Evolutionary conservation across 1,139 yeast species (phyloP).

Genomic region (Yamadazyma diddensiae): DNA sequence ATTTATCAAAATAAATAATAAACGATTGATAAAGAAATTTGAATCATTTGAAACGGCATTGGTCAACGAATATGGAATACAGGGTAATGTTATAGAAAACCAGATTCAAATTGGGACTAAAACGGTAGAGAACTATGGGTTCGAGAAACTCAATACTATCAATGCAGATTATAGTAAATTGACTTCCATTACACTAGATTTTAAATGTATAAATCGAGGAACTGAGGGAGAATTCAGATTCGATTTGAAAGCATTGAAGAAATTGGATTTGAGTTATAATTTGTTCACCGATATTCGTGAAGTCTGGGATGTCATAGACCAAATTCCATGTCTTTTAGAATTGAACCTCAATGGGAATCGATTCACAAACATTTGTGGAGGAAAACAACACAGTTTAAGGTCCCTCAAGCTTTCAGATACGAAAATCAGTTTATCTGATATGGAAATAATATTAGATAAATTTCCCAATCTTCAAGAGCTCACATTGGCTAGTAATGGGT

Average conservation of each 20-base stretch:
- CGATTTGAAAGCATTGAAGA: constrained; percentile 19
- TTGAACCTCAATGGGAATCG: constrained; percentile 66
- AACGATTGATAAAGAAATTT: constrained; percentile 23
- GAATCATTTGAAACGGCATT: constrained; percentile 48
- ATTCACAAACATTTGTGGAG: constrained; percentile 29
- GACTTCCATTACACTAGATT: constrained; percentile 48
- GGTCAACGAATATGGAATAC: constrained; percentile 43
- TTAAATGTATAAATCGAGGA: constrained; percentile 19
- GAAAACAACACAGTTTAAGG: constrained; percentile 14
- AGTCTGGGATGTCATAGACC: constrained; percentile 34
- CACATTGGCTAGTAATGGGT: constrained; percentile 47
- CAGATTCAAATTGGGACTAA: constrained; percentile 52
- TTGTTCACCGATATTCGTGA: constrained; percentile 42
- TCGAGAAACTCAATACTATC: constrained; percentile 48
- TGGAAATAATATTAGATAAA: constrained; percentile 24
- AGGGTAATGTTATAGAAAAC: constrained; percentile 17
- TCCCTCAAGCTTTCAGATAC: constrained; percentile 33
- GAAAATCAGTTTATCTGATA: constrained; percentile 17
- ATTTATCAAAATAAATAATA: constrained; percentile 51
- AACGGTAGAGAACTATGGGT: constrained; percentile 60
- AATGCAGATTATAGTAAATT: constrained; percentile 49
- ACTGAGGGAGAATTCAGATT: not conserved
- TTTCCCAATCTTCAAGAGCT: constrained; percentile 47
- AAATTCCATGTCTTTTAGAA: constrained; percentile 34
- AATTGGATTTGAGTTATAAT: constrained; percentile 64